Conservation (phyloP, 805 yeast genomes). For the Yarrowia hollandica region DNA sequence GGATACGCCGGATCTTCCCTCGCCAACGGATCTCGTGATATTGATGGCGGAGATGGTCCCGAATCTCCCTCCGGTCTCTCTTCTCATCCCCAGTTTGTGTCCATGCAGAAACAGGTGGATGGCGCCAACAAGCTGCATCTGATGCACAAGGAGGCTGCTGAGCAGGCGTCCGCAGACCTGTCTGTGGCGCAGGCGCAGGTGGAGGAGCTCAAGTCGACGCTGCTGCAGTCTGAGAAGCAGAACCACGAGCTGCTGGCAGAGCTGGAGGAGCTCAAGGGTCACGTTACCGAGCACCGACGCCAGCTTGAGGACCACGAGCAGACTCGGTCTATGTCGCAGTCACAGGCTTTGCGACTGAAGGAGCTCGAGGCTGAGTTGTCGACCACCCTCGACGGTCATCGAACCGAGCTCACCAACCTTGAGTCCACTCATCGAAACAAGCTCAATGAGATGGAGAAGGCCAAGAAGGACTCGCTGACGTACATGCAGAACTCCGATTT, state of each 20-base stretch:
- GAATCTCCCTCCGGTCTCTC: slow-evolving; percentile 22
- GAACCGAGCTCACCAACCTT: slow-evolving; percentile 46
- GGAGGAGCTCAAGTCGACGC: slow-evolving; percentile 35
- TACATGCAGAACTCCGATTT: slow-evolving; percentile 72
- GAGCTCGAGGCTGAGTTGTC: slow-evolving; percentile 33
- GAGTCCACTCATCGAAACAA: slow-evolving; percentile 40
- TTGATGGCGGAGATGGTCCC: slow-evolving; percentile 26
- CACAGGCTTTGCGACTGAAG: slow-evolving; percentile 29
- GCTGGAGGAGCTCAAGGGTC: slow-evolving; percentile 34
- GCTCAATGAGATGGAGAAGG: slow-evolving; percentile 53
- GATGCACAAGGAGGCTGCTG: slow-evolving; percentile 39
- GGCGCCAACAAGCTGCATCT: slow-evolving; percentile 34
- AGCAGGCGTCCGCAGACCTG: slow-evolving; percentile 36
- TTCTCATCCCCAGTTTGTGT: slow-evolving; percentile 30
- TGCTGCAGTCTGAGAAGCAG: slow-evolving; percentile 32
- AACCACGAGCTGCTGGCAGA: slow-evolving; percentile 32
- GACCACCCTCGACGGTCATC: slow-evolving; percentile 30
- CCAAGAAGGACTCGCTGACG: slow-evolving; percentile 69
- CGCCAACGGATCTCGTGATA: slow-evolving; percentile 21
- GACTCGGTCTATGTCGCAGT: slow-evolving; percentile 30
- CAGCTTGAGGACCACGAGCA: slow-evolving; percentile 31
- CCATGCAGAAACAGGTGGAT: slow-evolving; percentile 30
- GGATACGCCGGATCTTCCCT: slow-evolving; percentile 9
- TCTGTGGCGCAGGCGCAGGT: slow-evolving; percentile 12
- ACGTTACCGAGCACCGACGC: slow-evolving; percentile 34